A percentile compares a stretch with the other conserved stretches of the same genome.
Conservation (phyloP, 805 yeast species). For the Zygotorulaspora sp. region DNA sequence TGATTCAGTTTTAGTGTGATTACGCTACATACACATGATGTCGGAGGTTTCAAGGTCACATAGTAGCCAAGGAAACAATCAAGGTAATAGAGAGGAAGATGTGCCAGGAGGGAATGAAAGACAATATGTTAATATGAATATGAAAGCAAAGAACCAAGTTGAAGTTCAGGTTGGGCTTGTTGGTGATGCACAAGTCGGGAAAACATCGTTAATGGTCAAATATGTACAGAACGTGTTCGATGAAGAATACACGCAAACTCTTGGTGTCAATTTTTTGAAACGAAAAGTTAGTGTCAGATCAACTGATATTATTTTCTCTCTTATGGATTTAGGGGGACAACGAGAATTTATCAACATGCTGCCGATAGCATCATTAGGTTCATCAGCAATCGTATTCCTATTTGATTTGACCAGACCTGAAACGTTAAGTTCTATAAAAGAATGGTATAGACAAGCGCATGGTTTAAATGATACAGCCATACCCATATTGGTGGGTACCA, state of each 20-base stretch:
- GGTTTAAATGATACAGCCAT: slow-evolving; percentile 88
- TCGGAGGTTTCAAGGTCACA: not conserved
- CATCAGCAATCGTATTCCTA: slow-evolving; percentile 85
- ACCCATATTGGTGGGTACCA: slow-evolving; percentile 89
- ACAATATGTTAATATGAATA: slow-evolving; percentile 5
- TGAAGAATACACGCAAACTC: slow-evolving; percentile 86
- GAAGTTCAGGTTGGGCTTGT: slow-evolving; percentile 78
- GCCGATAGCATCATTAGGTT: slow-evolving; percentile 86
- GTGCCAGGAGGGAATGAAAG: slow-evolving; percentile 2
- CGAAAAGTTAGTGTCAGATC: slow-evolving; percentile 77
- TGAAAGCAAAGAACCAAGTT: slow-evolving; percentile 21
- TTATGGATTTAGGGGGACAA: slow-evolving; percentile 97
- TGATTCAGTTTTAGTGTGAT: too few relatives aligned
- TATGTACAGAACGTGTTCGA: slow-evolving; percentile 94
- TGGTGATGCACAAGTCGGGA: slow-evolving; percentile 96
- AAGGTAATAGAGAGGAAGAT: not conserved
- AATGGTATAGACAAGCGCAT: slow-evolving; percentile 90
- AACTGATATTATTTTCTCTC: slow-evolving; percentile 83
- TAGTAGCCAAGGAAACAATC: not conserved
- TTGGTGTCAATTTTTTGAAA: slow-evolving; percentile 95
- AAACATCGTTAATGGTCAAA: slow-evolving; percentile 93
- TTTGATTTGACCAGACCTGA: slow-evolving; percentile 85
- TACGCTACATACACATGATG: too few relatives aligned
- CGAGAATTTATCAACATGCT: slow-evolving; percentile 93
- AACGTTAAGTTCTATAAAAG: slow-evolving; percentile 81